Percentiles rank a stretch among this genome's conserved stretches.
These are phyloP conservation scores for Cladosporium colombiae DNA, from an alignment of 2,329 filamentous ascomycete species.

Conservation along the genomic window DNA sequence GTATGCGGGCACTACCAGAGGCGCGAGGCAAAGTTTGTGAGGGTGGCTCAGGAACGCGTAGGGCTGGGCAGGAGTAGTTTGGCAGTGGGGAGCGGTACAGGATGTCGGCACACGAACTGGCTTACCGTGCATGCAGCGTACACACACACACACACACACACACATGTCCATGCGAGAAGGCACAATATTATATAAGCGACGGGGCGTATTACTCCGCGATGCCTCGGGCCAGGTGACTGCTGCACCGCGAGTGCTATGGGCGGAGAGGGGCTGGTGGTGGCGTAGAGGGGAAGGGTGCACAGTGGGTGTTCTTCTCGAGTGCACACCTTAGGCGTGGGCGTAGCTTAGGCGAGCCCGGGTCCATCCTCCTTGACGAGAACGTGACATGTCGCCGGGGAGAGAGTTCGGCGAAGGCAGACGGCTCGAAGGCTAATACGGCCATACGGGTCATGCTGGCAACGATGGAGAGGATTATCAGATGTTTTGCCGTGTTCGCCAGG, in stretches of 20 bases:
- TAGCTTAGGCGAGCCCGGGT: neutral
- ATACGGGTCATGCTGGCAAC: slow-evolving; percentile 1
- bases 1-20: slow-evolving; percentile 3
- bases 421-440: neutral
- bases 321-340: neutral
- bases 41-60: neutral
- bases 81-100: neutral
- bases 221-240: neutral
- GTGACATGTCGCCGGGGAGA: slow-evolving; percentile 9
- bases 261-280: neutral
- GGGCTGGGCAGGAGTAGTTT: neutral
- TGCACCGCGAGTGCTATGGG: neutral
- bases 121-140: neutral
- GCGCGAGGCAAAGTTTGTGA: slow-evolving; percentile 5
- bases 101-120: neutral
- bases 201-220: neutral
- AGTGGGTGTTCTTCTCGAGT: neutral
- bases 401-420: slow-evolving; percentile 2
- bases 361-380: neutral
- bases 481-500: neutral
- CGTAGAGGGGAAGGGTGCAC: neutral
- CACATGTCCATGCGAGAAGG: no score
- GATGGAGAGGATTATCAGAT: neutral
- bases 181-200: neutral
- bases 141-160: neutral